Conservation (phyloP, 495 filamentous ascomycete genomes). For the Sabuloglossum arenarium region DNA sequence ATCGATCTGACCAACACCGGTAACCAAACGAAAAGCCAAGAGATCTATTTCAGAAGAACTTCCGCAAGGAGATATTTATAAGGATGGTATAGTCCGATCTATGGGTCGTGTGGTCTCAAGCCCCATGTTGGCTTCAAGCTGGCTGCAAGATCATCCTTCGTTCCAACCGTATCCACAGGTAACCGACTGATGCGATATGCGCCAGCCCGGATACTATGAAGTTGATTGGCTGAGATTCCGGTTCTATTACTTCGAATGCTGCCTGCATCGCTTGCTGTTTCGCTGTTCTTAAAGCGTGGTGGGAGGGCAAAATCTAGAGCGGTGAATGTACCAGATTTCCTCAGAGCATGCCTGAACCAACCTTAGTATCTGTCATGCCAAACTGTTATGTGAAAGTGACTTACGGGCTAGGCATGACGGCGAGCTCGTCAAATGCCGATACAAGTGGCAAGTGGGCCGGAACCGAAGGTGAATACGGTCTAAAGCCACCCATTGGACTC, state of each 20-base stretch:
- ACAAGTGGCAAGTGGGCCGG: conserved; percentile 55
- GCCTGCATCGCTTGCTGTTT: conserved; percentile 59
- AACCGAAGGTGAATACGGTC: conserved; percentile 50
- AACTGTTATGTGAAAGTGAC: conserved; percentile 17
- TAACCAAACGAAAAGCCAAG: conserved; percentile 1
- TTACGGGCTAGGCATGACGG: conserved; percentile 77
- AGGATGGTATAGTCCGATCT: neutral
- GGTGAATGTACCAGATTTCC: conserved; percentile 79
- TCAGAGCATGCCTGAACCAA: conserved; percentile 46
- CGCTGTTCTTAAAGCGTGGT: conserved; percentile 55
- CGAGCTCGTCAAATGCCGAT: conserved; percentile 71
- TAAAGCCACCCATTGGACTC: conserved; percentile 54
- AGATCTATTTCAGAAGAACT: neutral
- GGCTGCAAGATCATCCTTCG: conserved; percentile 45
- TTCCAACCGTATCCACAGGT: conserved; percentile 64
- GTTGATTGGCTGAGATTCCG: conserved; percentile 49
- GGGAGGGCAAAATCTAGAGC: conserved; percentile 90
- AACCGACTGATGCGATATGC: conserved; percentile 80
- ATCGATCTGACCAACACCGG: neutral
- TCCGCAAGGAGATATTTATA: conserved; percentile 1
- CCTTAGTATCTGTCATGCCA: neutral
- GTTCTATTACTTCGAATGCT: conserved; percentile 48
- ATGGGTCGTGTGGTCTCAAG: conserved; percentile 22
- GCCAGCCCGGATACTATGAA: conserved; percentile 63
- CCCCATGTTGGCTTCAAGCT: conserved; percentile 64